These are phyloP conservation scores for Suillus variegatus DNA, from an alignment of 768 basidiomycete species.

Conservation along the genomic window DNA sequence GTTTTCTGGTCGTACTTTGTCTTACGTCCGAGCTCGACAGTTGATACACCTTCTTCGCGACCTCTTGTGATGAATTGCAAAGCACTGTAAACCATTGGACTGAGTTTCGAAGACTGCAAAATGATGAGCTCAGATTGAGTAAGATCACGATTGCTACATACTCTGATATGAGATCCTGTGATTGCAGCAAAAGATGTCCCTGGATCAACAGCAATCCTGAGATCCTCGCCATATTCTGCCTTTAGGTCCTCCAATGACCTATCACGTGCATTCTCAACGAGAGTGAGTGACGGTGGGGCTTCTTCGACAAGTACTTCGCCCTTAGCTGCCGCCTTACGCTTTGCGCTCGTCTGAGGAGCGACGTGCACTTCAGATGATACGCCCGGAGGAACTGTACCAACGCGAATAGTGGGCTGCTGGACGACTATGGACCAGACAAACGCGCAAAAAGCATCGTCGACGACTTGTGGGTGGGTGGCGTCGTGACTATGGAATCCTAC, in stretches of 20 bases:
- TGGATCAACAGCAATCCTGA: slow-evolving; percentile 76
- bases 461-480: slow-evolving; percentile 46
- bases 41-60: slow-evolving; percentile 73
- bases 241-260: slow-evolving; percentile 58
- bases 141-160: slow-evolving; percentile 36
- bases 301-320: slow-evolving; percentile 49
- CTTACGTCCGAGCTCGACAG: slow-evolving; percentile 73
- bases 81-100: slow-evolving; percentile 81
- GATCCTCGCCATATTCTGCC: slow-evolving; percentile 54
- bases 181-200: slow-evolving; percentile 76
- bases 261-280: slow-evolving; percentile 57
- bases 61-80: slow-evolving; percentile 85
- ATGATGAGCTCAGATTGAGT: slow-evolving; percentile 14
- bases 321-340: slow-evolving; percentile 61
- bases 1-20: slow-evolving; percentile 89
- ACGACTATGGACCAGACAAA: slow-evolving; percentile 84
- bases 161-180: slow-evolving; percentile 83
- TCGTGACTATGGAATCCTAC: slow-evolving; percentile 58
- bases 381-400: slow-evolving; percentile 69
- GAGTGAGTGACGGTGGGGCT: slow-evolving; percentile 46
- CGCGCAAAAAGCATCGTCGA: slow-evolving; percentile 75
- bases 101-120: slow-evolving; percentile 71
- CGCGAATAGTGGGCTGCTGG: slow-evolving; percentile 69
- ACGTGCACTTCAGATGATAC: slow-evolving; percentile 70
- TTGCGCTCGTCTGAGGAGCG: slow-evolving; percentile 72